These are phyloP conservation scores for Saccharomycopsis fibuligera DNA, from an alignment of 805 yeast genomes.

Conservation along the genomic window DNA sequence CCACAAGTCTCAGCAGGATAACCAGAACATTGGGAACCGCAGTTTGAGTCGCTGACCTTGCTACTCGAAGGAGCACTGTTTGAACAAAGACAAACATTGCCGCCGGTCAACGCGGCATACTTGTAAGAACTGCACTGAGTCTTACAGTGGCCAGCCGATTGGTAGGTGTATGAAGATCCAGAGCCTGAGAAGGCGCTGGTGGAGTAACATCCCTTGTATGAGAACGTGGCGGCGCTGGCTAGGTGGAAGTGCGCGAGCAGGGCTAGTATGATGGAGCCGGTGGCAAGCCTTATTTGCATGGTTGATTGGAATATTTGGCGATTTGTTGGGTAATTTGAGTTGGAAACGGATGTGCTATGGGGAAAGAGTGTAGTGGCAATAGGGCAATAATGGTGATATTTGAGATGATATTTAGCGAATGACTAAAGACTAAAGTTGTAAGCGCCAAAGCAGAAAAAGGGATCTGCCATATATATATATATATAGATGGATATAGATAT, in stretches of 20 bases:
- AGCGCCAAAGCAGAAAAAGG: no score
- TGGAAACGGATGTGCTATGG: no score
- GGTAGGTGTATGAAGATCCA: conserved; percentile 35
- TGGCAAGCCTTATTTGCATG: no score
- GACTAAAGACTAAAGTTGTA: no score
- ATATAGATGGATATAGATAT: no score
- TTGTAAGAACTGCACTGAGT: conserved; percentile 31
- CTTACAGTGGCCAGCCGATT: conserved; percentile 30
- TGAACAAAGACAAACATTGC: conserved; percentile 38
- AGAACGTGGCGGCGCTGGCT: conserved; percentile 20
- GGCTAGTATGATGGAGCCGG: no score
- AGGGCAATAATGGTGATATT: no score
- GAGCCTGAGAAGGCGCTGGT: conserved; percentile 26
- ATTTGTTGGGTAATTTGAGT: no score
- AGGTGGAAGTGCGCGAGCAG: conserved; percentile 3
- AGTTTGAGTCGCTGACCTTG: conserved; percentile 42
- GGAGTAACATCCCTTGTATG: conserved; percentile 33
- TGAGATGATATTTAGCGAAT: no score
- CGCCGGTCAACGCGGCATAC: conserved; percentile 34
- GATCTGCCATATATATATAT: no score
- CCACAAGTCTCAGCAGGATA: conserved; percentile 61
- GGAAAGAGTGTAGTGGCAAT: no score
- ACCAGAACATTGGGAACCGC: conserved; percentile 51
- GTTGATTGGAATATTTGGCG: no score
- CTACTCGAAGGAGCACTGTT: conserved; percentile 53